Evolutionary conservation across 768 basidiomycete species (phyloP), one percentile per base, ranked within the genome.

Genomic region (Leucogyrophana mollusca): DNA sequence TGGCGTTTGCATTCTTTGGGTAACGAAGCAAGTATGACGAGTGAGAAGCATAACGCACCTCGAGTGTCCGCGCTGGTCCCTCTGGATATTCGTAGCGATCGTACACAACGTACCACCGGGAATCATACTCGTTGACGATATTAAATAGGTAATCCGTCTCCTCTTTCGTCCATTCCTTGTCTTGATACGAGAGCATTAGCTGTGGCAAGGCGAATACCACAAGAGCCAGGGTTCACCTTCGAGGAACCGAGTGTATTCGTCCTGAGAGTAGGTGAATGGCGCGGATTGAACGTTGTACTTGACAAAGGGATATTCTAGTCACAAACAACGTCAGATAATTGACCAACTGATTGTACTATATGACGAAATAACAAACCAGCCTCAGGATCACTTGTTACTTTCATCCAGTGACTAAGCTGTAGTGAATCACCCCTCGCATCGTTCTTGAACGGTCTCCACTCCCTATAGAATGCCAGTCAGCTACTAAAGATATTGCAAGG

Each of bases 71-170:
- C 20, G 55, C 40, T 30, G 66, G 59, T 8, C 80, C 79, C n/a
- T 67, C 69, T 2, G 79, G 73, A 58, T 74, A 90, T 4, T 90
- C 83, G 64, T 95, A 98, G 21, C 96, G 83, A 65, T 98, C 96
- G 43, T 88, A 74, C 10, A 94, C 82, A 52, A 98, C 77, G 60
- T 90, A 86, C 80, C 94, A 98, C 35, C 95, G 79, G 9, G 82
- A 72, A 63, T 97, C 94, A 54, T 88, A 98, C 42, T 89, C 83
- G 40, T 78, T 75, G 8, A 87, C 83, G 8, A 95, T 65, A 3
- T 69, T 70, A 66, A 98, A 95, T 1, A 99, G 77, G 60, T 97
- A 92, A 60, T 92, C 88, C 0, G 96, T 97, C 66, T 97, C 94
- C 54, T 93, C 90, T 56, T 86, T 87, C 5, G 89, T 79, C 96